Base-by-base conservation (phyloP, 441 rosid species). In the Isatis lusitanica region DNA sequence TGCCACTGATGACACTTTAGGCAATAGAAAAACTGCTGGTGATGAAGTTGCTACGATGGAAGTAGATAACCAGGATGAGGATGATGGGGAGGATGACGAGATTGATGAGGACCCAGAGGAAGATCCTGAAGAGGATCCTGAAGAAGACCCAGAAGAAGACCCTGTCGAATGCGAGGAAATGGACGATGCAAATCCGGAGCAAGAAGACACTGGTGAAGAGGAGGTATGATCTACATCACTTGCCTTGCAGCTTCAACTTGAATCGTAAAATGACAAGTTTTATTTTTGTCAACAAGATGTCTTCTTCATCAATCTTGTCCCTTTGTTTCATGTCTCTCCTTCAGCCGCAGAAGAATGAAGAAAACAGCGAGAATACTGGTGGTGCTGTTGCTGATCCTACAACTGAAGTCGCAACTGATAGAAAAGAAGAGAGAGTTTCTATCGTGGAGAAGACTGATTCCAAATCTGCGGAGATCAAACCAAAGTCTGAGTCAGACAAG, bases 61-160 rank as follows among this genome's bases (percentile, higher is more conserved):
- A 55, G 67, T 63, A 48, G 84, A 68, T 52, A 75, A 80, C 58
- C 71, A 78, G 76, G 75, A 71, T 3, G 80, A 75, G 44, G 65
- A 38, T 7, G 82, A 75, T 62, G 80, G 78, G 9, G 80, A 62
- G 10, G 86, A 65, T 31, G 74, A 76, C 33, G 82, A 73, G 58
- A 59, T 60, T 66, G 82, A 81, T 46, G 74, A 68, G 0, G 83
- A 81, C 44, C 74, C 70, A 46, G 88, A 88, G 62, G 87, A 83
- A 17, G 88, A 82, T 48, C 91, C 88, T 12, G 97, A 90, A 85
- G 96, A 87, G 70, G 71, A 79, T 74, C 96, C 94, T 5, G 96
- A 88, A 62, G 97, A 87, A 68, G 71, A 80, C 53, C 97, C 95
- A 0, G 95, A 88, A 67, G 96, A 88, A 76, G 75, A 81, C 71